phyloP scores from a whole-genome alignment of 768 basidiomycete genomes.

The Rhodotorula babjevae region DNA sequence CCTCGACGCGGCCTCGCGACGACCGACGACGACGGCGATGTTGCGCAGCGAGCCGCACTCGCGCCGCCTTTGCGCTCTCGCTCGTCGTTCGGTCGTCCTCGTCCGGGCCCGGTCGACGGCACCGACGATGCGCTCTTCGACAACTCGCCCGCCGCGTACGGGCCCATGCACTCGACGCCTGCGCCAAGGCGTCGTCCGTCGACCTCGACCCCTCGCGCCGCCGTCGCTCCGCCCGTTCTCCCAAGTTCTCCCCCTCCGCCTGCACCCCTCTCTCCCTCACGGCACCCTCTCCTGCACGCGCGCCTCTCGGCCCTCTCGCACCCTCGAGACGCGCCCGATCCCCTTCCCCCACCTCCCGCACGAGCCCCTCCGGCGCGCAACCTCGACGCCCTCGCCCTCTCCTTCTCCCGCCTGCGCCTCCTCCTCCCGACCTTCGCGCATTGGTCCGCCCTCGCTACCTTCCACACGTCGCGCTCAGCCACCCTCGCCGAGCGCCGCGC shows the following conservation, averaged over 20 bases:
- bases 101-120: background rate
- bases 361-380: background rate
- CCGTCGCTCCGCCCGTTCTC: background rate
- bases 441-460: background rate
- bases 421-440: background rate
- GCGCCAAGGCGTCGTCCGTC: background rate
- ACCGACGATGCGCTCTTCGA: background rate
- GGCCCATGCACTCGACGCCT: background rate
- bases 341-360: background rate
- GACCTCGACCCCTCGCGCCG: background rate
- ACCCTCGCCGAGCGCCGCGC: background rate
- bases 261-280: background rate
- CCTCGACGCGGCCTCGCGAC: background rate
- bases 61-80: background rate
- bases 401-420: conserved; percentile 4
- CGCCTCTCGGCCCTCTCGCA: background rate
- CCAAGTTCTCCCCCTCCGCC: background rate
- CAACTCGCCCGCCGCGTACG: too few species aligned
- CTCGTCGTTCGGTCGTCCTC: background rate
- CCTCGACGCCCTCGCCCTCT: background rate
- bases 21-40: background rate
- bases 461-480: background rate
- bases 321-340: background rate
- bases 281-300: background rate
- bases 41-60: too few species aligned